A percentile compares a stretch with the other conserved stretches of the same genome.
These are phyloP conservation scores for Vitis rupestris DNA, from an alignment of 164 flowering plant species.

Conservation along the genomic window DNA sequence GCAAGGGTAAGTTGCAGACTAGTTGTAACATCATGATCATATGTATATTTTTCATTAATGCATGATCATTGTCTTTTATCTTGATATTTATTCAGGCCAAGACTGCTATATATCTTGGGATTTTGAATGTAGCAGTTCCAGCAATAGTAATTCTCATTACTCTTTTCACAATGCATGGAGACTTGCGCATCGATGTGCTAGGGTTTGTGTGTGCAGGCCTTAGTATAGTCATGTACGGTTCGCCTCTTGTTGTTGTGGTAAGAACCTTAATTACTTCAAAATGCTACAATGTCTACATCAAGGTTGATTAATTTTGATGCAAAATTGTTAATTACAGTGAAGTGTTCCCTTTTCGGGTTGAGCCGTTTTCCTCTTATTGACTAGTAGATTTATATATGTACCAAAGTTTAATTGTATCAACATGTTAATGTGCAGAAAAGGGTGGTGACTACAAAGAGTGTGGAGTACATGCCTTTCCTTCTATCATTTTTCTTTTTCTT, in stretches of 20 bases:
- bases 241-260: constrained; percentile 27
- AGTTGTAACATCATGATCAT: no score
- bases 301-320: no score
- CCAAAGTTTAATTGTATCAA: neutral
- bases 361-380: neutral
- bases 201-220: constrained; percentile 13
- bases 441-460: constrained; percentile 48
- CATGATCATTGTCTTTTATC: no score
- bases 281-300: no score
- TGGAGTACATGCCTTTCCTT: constrained; percentile 69
- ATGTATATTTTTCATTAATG: no score
- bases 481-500: constrained; percentile 58
- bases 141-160: constrained; percentile 7
- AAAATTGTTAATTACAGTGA: neutral
- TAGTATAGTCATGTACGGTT: constrained; percentile 10
- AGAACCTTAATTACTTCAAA: neutral
- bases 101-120: neutral
- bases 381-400: neutral
- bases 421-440: constrained; percentile 23
- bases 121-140: constrained; percentile 12
- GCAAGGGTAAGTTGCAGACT: constrained; percentile 30
- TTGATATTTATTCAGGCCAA: no score
- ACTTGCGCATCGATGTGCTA: constrained; percentile 3
- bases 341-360: neutral
- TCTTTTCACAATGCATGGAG: constrained; percentile 1